phyloP scores from a whole-genome alignment of 2,329 filamentous ascomycete species.

The Mariannaea elegans region DNA sequence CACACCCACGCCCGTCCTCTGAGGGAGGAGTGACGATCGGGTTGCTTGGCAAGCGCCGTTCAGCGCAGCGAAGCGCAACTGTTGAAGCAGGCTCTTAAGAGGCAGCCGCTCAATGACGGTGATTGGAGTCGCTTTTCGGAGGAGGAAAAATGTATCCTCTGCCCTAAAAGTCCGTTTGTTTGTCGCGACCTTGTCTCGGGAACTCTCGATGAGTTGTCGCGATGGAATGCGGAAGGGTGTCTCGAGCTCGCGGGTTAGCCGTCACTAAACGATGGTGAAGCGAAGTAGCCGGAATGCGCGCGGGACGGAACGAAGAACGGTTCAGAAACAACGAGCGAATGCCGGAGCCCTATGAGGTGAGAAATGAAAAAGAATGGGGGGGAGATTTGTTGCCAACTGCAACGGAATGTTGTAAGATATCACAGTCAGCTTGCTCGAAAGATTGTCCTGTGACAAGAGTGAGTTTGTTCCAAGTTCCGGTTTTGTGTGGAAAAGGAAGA shows the following conservation, averaged over 20 bases:
- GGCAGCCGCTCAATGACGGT: slow-evolving; percentile 16
- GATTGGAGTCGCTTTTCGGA: slow-evolving; percentile 6
- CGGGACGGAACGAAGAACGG: slow-evolving; percentile 26
- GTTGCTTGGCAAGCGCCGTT: slow-evolving; percentile 26
- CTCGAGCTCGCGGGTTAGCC: slow-evolving; percentile 5
- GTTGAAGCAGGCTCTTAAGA: too few species aligned
- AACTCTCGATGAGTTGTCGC: slow-evolving; percentile 6
- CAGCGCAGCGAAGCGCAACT: slow-evolving; percentile 6
- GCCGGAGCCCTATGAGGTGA: slow-evolving; percentile 37
- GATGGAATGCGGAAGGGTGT: slow-evolving; percentile 35
- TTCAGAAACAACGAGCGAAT: slow-evolving; percentile 38
- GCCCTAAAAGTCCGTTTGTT: slow-evolving; percentile 19
- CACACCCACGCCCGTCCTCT: slow-evolving; percentile 37
- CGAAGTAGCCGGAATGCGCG: slow-evolving; percentile 33
- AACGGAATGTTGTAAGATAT: background rate
- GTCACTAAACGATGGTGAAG: slow-evolving; percentile 24
- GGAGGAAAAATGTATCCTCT: slow-evolving; percentile 1
- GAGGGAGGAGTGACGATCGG: slow-evolving; percentile 34
- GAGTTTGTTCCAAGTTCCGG: slow-evolving; percentile 21
- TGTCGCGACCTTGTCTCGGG: slow-evolving; percentile 29
- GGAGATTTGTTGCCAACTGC: background rate
- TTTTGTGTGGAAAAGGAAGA: slow-evolving; percentile 17
- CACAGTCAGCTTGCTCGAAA: slow-evolving; percentile 3
- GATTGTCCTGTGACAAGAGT: slow-evolving; percentile 19
- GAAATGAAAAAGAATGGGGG: slow-evolving; percentile 22